Base-by-base conservation (phyloP, 345 rosid genomes). In the Gossypium herbaceum region DNA sequence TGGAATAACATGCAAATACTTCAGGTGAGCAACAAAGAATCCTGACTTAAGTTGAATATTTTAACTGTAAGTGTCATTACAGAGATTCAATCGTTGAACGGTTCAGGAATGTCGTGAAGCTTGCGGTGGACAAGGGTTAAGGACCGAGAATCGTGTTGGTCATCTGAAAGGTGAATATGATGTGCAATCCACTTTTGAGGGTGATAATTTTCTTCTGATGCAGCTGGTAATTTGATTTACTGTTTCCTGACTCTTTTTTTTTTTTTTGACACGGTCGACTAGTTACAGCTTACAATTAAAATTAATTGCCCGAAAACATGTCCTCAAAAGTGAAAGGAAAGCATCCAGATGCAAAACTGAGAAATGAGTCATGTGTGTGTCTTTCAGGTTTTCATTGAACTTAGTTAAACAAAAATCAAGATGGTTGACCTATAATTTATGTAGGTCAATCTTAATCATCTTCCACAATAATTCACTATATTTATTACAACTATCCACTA, bases 1-100 rank as follows among this genome's bases (percentile, higher is more conserved):
- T 94, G 97, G 98, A 94, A 92, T 83, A 91, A 94, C 79, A 92
- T 92, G 98, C 86, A 87, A 81, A 89, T 93, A 57, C 95, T 94
- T 79, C 97, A 92, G 91, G 97, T 94, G 39, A 83, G 77, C 22
- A 73, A 57, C 68, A 47, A 8, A 17, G 15, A 13, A 72, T 25
- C 60, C 0, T 22, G 34, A 25, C 47, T 25, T 52, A 34, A 22
- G 29, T 57, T 41, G 48, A 77, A 44, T 44, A 41, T 43, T 39
- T 27, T 60, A 4, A 12, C 51, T 3, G 7, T 22, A 52, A 72
- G 60, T 41, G 1, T 41, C 65, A 24, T 66, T 22, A 50, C 45
- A 55, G 65, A 71, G 50, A 16, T 70, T 69, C 13, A 8, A 64
- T 65, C 34, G 20, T 20, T 59, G 25, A 50, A 12, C 76, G 61